A percentile compares a stretch with the other conserved stretches of the same genome.
phyloP scores from a whole-genome alignment of 23 red algal species.

The Gracilaria gracilis region DNA sequence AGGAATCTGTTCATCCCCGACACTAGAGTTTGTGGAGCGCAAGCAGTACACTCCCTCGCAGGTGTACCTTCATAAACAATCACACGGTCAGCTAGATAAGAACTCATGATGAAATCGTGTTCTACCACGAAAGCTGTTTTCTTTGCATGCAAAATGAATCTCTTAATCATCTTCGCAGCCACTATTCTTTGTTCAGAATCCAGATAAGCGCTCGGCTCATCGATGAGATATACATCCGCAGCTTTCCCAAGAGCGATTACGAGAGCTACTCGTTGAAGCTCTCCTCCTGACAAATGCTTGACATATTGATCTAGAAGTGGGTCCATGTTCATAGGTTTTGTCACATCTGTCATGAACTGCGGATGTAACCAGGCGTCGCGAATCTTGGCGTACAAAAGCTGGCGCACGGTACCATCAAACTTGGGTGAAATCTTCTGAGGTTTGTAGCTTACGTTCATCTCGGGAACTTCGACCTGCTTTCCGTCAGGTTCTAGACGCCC shows the following conservation, averaged over 20 bases:
- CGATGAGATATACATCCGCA: conserved; percentile 96
- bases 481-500: conserved; percentile 89
- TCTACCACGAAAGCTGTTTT: conserved; percentile 98
- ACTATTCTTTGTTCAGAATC: conserved; percentile 99
- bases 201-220: conserved; percentile 97
- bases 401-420: conserved; percentile 97
- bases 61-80: conserved; percentile 97
- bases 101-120: conserved; percentile 99
- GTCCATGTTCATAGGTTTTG: conserved; percentile 93
- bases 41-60: conserved; percentile 76
- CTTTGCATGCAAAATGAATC: conserved; percentile 97
- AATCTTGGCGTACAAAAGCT: conserved; percentile 92
- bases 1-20: conserved; percentile 97
- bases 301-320: conserved; percentile 94
- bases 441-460: conserved; percentile 99
- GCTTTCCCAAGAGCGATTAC: conserved; percentile 95
- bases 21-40: conserved; percentile 83
- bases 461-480: conserved; percentile 79
- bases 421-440: conserved; percentile 98
- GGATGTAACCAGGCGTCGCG: conserved; percentile 89
- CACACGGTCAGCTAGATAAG: conserved; percentile 93
- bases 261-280: conserved; percentile 98
- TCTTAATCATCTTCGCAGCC: conserved; percentile 96
- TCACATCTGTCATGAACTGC: conserved; percentile 97
- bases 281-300: conserved; percentile 95